A percentile compares a stretch with the other conserved stretches of the same genome.
Conservation (phyloP, 2,329 filamentous ascomycete genomes). For the Phaeophleospora eucalypticola region DNA sequence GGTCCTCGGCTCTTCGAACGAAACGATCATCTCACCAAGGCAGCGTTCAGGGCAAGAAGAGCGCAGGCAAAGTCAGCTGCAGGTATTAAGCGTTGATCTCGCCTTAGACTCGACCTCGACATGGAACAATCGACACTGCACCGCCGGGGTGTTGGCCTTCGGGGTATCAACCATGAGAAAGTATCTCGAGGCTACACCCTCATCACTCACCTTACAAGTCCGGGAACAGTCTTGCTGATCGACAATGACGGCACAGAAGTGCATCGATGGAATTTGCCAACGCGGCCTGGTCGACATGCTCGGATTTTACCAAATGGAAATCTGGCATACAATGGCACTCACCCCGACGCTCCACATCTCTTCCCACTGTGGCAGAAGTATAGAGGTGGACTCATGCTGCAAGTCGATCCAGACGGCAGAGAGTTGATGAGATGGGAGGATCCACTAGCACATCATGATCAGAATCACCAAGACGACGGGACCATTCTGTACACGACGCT, state of each 20-base stretch:
- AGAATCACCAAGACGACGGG: constrained; percentile 44
- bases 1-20: no score
- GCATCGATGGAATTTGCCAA: constrained; percentile 42
- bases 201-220: constrained; percentile 40
- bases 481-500: constrained; percentile 42
- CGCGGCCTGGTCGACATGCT: constrained; percentile 42
- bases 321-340: constrained; percentile 43
- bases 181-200: constrained; percentile 42
- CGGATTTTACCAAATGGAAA: constrained; percentile 44
- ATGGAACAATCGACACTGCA: constrained; percentile 45
- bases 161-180: constrained; percentile 36
- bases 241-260: constrained; percentile 41
- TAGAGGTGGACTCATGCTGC: constrained; percentile 44
- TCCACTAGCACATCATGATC: constrained; percentile 44
- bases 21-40: no score
- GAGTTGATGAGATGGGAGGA: constrained; percentile 40
- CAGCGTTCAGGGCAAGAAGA: no score
- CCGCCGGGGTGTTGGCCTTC: constrained; percentile 41
- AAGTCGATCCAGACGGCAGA: constrained; percentile 38
- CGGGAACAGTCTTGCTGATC: constrained; percentile 38
- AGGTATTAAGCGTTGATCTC: no score
- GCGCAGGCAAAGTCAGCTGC: no score
- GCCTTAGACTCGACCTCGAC: no score
- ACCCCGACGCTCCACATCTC: constrained; percentile 36
- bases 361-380: constrained; percentile 48